These are phyloP conservation scores for Discostella stelligeroides DNA, from an alignment of 108 stramenopile species.

Conservation along the genomic window DNA sequence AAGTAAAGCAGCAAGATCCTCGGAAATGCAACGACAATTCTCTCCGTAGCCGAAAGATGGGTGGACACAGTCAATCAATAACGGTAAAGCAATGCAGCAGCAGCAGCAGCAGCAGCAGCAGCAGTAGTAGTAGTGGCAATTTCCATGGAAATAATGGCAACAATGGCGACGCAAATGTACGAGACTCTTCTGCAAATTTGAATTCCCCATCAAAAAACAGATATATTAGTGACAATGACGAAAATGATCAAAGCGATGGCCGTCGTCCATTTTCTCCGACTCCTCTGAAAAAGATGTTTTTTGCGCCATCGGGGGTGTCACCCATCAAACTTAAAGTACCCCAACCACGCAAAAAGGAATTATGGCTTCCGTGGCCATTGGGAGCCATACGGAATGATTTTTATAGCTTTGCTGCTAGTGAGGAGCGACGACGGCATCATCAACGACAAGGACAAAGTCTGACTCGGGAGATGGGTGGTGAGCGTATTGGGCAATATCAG, in stretches of 20 bases:
- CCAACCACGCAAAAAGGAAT: conserved; percentile 49
- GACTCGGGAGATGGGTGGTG: background rate
- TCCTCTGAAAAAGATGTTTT: background rate
- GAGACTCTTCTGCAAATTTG: too few relatives aligned
- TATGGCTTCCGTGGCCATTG: conserved; percentile 55
- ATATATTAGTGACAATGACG: too few relatives aligned
- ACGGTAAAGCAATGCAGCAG: too few relatives aligned
- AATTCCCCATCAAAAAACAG: too few relatives aligned
- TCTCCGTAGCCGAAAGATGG: too few relatives aligned
- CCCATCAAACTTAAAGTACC: conserved; percentile 17
- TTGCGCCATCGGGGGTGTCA: background rate
- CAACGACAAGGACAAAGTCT: background rate
- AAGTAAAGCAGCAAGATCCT: too few relatives aligned
- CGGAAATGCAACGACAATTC: too few relatives aligned
- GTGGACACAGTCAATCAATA: too few relatives aligned
- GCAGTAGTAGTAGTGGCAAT: too few relatives aligned
- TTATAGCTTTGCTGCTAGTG: conserved; percentile 27
- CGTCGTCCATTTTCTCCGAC: background rate
- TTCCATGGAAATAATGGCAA: too few relatives aligned
- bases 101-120: too few relatives aligned
- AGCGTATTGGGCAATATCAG: conserved; percentile 1
- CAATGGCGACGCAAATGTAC: too few relatives aligned
- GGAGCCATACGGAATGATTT: conserved; percentile 46
- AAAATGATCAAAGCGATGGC: background rate
- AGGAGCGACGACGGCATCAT: conserved; percentile 11